These are phyloP conservation scores for Dioscorea zingiberensis DNA, from an alignment of 106 monocot species.

Conservation along the genomic window DNA sequence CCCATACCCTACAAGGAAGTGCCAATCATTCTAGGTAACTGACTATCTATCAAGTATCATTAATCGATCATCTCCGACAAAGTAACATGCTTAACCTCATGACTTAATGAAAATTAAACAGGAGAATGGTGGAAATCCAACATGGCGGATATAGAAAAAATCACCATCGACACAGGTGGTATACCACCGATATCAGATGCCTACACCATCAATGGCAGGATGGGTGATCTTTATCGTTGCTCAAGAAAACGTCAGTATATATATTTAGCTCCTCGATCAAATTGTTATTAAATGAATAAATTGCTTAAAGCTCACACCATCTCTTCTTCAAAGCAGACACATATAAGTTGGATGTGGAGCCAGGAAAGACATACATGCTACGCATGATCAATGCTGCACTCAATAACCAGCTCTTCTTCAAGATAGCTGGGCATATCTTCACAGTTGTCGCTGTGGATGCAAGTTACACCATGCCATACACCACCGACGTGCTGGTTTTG, in stretches of 20 bases:
- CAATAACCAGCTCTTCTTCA: constrained; percentile 75
- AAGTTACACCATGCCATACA: constrained; percentile 58
- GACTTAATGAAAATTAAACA: not conserved
- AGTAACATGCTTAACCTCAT: not conserved
- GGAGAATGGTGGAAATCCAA: constrained; percentile 66
- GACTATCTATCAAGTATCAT: not conserved
- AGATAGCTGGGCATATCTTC: constrained; percentile 61
- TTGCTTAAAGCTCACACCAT: no score
- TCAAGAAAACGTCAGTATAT: constrained; percentile 12
- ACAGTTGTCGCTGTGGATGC: constrained; percentile 80
- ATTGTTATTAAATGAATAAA: no score
- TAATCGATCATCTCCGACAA: not conserved
- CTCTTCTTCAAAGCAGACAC: constrained; percentile 22
- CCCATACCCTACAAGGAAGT: constrained; percentile 49
- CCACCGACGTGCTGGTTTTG: constrained; percentile 53
- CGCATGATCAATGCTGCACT: constrained; percentile 87
- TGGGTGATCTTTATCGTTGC: constrained; percentile 60
- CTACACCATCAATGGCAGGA: constrained; percentile 72
- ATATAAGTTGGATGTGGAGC: constrained; percentile 38
- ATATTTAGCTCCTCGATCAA: no score
- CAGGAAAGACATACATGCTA: constrained; percentile 59
- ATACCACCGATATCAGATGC: constrained; percentile 46
- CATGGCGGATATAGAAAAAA: constrained; percentile 31
- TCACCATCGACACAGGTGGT: constrained; percentile 22
- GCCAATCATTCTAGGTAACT: constrained; percentile 43